Base-by-base conservation (phyloP, 2,329 filamentous ascomycete species). In the Colletotrichum sublineola region DNA sequence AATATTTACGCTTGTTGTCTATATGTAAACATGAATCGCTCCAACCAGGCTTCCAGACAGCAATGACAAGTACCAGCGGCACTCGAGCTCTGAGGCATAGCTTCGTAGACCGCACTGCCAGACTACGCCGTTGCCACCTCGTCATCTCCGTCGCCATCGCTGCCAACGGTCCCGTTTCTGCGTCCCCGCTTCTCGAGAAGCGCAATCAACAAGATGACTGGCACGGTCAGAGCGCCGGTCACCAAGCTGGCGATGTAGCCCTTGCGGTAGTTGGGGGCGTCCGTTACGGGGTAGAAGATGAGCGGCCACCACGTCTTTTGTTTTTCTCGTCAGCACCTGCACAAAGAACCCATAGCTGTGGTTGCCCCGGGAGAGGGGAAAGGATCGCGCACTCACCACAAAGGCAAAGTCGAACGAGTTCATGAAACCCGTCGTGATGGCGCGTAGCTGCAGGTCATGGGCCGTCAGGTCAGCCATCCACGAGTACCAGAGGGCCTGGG, bases 401-500 rank as follows among this genome's bases (percentile, higher is more conserved):
- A 83, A 84, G 0, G 81, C 82, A 71, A 83, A 84, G 64, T 84
- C 82, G 44, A 83, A 84, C 9, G 81, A 82, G 68, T 84, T 84
- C 82, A 83, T 83, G 60, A 82, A 83, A 0, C 82, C 82, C 0
- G 83, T 85, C 3, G 83, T 84, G 56, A 85, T 83, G 1, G 83
- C 83, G 0, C 83, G 78, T 2, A 85, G 78, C 53, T 85, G 83
- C 11, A 82, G 66, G 29, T 82, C 81, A 38, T 82, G 80, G 4
- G 79, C 77, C 9, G 81, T 82, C 9, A 85, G 75, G 64, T 85
- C 83, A 0, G 83, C 83, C 82, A 85, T 84, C 84, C 84, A 85
- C 0, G 82, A 81, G 73, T 85, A 85, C 84, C 84, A 85, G 24
- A 85, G 76, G 5, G 84, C 84, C 68, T 85, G 84, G 1, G 83